Evolutionary conservation across 148 eudicot genomes (phyloP).

Genomic region (Fallopia convolvulus): DNA sequence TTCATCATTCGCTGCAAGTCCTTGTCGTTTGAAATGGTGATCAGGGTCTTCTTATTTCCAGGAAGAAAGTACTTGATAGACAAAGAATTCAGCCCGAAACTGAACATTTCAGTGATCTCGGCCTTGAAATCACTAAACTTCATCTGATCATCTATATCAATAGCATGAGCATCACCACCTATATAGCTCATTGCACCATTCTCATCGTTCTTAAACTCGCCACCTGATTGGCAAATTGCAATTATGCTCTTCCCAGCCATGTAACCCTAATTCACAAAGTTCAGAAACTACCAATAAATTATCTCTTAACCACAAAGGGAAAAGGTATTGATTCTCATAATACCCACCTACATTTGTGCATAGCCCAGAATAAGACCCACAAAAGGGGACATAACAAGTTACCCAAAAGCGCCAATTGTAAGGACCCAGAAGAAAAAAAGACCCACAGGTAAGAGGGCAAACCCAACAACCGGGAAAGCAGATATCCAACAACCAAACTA

Average conservation of each 20-base stretch:
- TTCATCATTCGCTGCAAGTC: constrained; percentile 81
- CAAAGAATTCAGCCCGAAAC: constrained; percentile 32
- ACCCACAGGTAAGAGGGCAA: constrained; percentile 3
- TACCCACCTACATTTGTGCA: background rate
- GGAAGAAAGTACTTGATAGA: constrained; percentile 78
- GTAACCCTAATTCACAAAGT: constrained; percentile 1
- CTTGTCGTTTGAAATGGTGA: constrained; percentile 85
- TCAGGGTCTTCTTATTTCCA: constrained; percentile 67
- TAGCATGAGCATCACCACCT: constrained; percentile 98
- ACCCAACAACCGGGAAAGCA: background rate
- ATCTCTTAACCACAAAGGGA: background rate
- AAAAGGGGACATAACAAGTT: background rate
- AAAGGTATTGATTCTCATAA: background rate
- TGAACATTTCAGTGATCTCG: constrained; percentile 90
- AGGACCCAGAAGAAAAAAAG: background rate
- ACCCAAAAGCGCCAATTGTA: background rate
- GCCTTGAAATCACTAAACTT: constrained; percentile 46
- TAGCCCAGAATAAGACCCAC: background rate
- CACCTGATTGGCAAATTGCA: constrained; percentile 83
- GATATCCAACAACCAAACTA: background rate
- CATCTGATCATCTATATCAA: constrained; percentile 65
- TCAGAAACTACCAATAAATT: background rate
- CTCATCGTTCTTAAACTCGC: constrained; percentile 46
- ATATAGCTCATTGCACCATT: constrained; percentile 56
- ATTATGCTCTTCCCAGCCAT: constrained; percentile 77